Conservation (phyloP, 305 asterid genomes). For the Salvia sclarea region DNA sequence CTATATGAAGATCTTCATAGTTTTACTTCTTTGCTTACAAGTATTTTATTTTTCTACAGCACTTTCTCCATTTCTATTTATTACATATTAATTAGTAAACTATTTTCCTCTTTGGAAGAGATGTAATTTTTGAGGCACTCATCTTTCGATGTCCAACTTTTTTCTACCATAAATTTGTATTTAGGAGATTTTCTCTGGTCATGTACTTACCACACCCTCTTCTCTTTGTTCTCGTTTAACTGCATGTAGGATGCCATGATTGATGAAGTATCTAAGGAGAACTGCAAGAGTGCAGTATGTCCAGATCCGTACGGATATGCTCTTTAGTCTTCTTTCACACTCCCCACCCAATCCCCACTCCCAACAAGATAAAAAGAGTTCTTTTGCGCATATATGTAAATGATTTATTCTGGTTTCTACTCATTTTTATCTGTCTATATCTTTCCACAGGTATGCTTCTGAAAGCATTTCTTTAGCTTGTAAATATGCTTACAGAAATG, state of each 20-base stretch:
- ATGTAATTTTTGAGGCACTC: neutral
- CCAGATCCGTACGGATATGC: conserved; percentile 72
- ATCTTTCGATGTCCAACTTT: neutral
- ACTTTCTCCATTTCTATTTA: conserved; percentile 4
- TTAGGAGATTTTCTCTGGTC: conserved; percentile 2
- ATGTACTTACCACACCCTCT: conserved; percentile 22
- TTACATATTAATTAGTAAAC: neutral
- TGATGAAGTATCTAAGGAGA: conserved; percentile 46
- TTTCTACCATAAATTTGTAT: conserved; percentile 7
- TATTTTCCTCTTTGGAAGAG: neutral
- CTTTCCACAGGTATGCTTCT: conserved; percentile 75
- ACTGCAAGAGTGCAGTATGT: conserved; percentile 64
- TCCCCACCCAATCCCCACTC: neutral
- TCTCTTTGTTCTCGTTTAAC: conserved; percentile 27
- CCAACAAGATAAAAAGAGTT: neutral
- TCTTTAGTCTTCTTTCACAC: conserved; percentile 1
- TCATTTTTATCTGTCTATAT: conserved; percentile 10
- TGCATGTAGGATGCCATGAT: conserved; percentile 50
- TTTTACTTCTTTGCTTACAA: neutral
- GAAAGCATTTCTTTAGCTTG: conserved; percentile 81
- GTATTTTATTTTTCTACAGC: neutral
- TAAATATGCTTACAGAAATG: conserved; percentile 87
- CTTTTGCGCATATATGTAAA: neutral
- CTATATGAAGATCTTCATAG: neutral
- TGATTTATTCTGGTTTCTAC: neutral